Evolutionary conservation across 2,329 filamentous ascomycete genomes (phyloP), one percentile per base, ranked within the genome.

Genomic region (Remersonia thermophila): DNA sequence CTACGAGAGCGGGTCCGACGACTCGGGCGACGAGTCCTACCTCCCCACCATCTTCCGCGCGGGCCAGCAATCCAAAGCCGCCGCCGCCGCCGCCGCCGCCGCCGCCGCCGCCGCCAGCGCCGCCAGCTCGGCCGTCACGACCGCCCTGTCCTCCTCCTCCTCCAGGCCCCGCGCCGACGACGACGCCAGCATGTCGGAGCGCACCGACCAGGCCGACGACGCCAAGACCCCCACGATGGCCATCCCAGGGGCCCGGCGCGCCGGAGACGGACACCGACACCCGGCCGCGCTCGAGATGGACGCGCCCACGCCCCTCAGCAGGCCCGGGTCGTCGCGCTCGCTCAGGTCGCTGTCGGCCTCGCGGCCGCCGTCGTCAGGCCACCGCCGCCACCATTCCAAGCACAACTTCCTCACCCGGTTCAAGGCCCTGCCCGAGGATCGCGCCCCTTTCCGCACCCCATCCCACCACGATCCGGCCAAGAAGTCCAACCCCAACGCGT

Each of bases 251-350:
- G 76, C 76, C 8, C 67, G 75, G 28, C 63, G 75, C 32, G 66
- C 75, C 32, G 80, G 77, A 12, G 83, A 86, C 42, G 84, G 83
- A 27, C 87, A 91, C 52, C 73, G 83, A n/a, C 74, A 82, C 26
- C 94, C 89, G 20, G 82, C 86, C 9, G 72, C 96, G 27, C 68
- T 98, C 16, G 91, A 98, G 56, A 91, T 96, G 38, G 86, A 91
- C 50, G 73, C 77, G 13, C 82, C 84, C 23, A 80, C 84, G 37
- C 20, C 5, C 5, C 66, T 95, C 18, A 81, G 82, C 44, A 73
- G 91, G n/a, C 89, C 91, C n/a, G 83, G 82, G 42, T 98, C 91
- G 1, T 93, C 89, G 3, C 76, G 87, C 36, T 96, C 91, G 7
- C 61, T 96, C 15, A 86, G 82, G 47, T 85, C 86, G 0, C 64